Conservation (phyloP, 768 basidiomycete species). For the Boletus rubroflammeus region DNA sequence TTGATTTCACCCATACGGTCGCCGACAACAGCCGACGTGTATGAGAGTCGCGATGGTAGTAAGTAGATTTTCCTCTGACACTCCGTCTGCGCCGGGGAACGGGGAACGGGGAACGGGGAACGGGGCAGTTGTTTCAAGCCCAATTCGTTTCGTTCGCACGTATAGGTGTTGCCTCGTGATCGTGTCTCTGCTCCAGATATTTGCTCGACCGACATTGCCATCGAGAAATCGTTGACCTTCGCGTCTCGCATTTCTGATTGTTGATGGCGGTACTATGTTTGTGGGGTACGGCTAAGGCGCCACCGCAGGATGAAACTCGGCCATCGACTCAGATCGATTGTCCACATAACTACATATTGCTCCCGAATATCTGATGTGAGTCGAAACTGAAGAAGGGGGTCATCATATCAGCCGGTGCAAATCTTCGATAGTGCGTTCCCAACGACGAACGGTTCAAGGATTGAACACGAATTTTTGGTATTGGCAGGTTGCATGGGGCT, state of each 20-base stretch:
- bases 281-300: background rate
- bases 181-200: background rate
- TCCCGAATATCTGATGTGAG: background rate
- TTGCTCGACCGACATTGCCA: background rate
- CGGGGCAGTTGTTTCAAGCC: background rate
- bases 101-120: no score
- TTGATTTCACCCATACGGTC: background rate
- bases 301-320: background rate
- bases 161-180: no score
- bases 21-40: background rate
- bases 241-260: background rate
- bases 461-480: background rate
- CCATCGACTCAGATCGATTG: background rate
- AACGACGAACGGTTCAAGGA: background rate
- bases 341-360: background rate
- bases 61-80: background rate
- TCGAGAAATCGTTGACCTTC: background rate
- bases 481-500: no score
- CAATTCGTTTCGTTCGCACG: no score
- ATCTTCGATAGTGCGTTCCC: background rate
- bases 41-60: background rate
- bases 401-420: no score
- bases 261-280: background rate
- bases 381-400: background rate
- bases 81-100: background rate